Conservation (phyloP, 805 yeast genomes). For the Dipodascopsis uninucleata region DNA sequence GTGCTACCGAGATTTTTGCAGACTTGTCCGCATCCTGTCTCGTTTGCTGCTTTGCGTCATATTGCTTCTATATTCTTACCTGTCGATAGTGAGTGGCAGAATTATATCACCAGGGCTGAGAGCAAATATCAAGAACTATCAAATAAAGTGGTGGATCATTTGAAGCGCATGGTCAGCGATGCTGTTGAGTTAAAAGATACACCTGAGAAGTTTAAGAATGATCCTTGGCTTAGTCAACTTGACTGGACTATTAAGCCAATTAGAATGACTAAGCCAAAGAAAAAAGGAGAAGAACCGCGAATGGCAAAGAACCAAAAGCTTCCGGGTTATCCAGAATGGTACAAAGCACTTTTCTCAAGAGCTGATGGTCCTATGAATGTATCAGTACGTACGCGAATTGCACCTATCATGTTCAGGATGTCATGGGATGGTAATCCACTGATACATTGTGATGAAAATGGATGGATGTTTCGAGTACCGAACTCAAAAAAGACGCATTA, state of each 20-base stretch:
- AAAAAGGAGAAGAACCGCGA: conserved; percentile 43
- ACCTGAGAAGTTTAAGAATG: conserved; percentile 43
- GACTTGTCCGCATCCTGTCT: conserved; percentile 88
- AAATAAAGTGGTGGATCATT: conserved; percentile 52
- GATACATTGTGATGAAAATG: conserved; percentile 69
- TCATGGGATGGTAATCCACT: conserved; percentile 85
- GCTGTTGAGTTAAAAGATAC: conserved; percentile 47
- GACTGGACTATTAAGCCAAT: conserved; percentile 69
- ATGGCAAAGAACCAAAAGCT: conserved; percentile 61
- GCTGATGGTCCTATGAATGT: conserved; percentile 49
- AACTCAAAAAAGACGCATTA: conserved; percentile 34
- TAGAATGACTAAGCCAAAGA: conserved; percentile 61
- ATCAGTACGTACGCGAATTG: conserved; percentile 66
- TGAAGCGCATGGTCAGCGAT: conserved; percentile 58
- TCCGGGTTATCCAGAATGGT: conserved; percentile 96
- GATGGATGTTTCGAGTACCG: conserved; percentile 83
- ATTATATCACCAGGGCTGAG: conserved; percentile 70
- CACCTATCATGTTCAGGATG: conserved; percentile 71
- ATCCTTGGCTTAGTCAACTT: conserved; percentile 87
- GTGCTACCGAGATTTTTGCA: conserved; percentile 65
- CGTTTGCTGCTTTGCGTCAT: conserved; percentile 78
- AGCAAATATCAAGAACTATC: conserved; percentile 56
- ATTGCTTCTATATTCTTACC: conserved; percentile 76
- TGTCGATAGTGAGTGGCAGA: conserved; percentile 67
- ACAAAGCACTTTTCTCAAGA: conserved; percentile 51